phyloP scores from a whole-genome alignment of 441 rosid genomes.

The Populus tomentosa region DNA sequence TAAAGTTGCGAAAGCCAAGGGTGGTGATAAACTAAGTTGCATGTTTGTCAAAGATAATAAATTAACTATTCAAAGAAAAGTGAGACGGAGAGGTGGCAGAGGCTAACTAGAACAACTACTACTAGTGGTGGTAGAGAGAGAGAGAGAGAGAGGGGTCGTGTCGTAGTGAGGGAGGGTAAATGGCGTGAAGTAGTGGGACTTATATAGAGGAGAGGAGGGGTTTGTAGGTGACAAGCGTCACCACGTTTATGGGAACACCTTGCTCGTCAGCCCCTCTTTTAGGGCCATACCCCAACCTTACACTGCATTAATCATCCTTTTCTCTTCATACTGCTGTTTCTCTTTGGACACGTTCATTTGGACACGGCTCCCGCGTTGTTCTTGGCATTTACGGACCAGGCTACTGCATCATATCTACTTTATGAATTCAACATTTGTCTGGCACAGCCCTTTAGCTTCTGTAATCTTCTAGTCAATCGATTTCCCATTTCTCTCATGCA shows the following conservation, averaged over 20 bases:
- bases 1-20: slow-evolving; percentile 9
- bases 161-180: not conserved
- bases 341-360: not conserved
- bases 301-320: not conserved
- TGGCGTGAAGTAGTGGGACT: not conserved
- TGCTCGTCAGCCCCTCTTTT: slow-evolving; percentile 2
- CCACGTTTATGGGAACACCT: slow-evolving; percentile 30
- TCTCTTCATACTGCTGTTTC: not conserved
- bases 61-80: not conserved
- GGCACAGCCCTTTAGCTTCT: no score
- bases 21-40: not conserved
- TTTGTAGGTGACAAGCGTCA: slow-evolving; percentile 31
- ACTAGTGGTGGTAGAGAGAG: not conserved
- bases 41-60: not conserved
- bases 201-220: slow-evolving; percentile 11
- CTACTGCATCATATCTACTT: no score
- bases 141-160: not conserved
- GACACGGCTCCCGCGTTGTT: not conserved
- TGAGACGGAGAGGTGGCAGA: slow-evolving; percentile 1
- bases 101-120: not conserved
- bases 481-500: not conserved
- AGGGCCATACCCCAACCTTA: not conserved
- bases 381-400: not conserved
- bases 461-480: no score
- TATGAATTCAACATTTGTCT: no score